Conservation (phyloP, 305 asterid genomes). For the Solanum chacoense region DNA sequence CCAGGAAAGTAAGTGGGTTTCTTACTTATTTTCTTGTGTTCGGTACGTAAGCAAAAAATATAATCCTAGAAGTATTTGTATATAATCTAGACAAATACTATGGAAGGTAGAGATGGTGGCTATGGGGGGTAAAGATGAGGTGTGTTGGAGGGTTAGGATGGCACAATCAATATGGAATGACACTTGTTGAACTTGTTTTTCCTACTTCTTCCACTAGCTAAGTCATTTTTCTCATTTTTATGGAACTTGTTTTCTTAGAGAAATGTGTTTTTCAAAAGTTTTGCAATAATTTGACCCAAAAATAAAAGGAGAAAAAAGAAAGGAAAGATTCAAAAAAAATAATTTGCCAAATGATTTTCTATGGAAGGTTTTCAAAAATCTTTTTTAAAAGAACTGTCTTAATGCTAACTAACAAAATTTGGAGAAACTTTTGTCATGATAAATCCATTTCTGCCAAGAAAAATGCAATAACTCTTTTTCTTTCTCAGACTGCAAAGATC, state of each 20-base stretch:
- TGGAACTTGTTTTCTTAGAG: neutral
- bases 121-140: neutral
- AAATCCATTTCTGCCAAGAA: neutral
- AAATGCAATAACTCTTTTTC: neutral
- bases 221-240: neutral
- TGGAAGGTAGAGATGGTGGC: neutral
- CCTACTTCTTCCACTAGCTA: neutral
- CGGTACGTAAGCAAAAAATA: neutral
- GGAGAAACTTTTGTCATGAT: neutral
- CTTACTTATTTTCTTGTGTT: neutral
- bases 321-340: neutral
- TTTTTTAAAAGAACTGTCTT: neutral
- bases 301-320: neutral
- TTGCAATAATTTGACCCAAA: neutral
- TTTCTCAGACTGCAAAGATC: constrained; percentile 67
- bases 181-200: neutral
- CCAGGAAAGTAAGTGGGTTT: neutral
- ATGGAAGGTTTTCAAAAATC: neutral
- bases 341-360: neutral
- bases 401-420: neutral
- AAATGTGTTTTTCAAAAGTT: neutral
- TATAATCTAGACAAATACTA: neutral
- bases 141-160: neutral
- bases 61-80: neutral
- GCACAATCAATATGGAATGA: neutral